Conservation (phyloP, 352 stramenopile genomes). For the Globisporangium rhizosaccharum region DNA sequence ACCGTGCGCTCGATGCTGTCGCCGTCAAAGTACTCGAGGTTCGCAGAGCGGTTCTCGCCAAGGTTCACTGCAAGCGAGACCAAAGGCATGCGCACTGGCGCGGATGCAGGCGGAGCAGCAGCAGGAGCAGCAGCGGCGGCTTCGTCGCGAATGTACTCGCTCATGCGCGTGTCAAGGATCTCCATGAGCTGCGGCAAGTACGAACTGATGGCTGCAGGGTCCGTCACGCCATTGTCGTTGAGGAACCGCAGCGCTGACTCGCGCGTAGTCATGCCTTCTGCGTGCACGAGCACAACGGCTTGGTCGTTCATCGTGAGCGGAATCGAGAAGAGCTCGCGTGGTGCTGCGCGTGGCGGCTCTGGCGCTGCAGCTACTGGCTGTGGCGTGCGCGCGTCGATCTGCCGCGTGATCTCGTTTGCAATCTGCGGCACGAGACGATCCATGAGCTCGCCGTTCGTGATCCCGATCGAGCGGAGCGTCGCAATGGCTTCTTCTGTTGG, state of each 20-base stretch:
- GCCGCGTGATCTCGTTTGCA: slow-evolving; percentile 47
- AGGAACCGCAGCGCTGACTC: slow-evolving; percentile 63
- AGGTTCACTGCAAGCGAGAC: slow-evolving; percentile 47
- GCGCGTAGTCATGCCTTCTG: slow-evolving; percentile 48
- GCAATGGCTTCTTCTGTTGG: slow-evolving; percentile 52
- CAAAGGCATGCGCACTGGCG: slow-evolving; percentile 22
- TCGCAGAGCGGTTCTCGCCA: slow-evolving; percentile 36
- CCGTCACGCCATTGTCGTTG: slow-evolving; percentile 46
- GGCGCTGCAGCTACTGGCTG: slow-evolving; percentile 1
- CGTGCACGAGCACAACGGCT: slow-evolving; percentile 47
- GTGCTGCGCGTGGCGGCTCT: not conserved
- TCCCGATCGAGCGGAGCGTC: slow-evolving; percentile 36
- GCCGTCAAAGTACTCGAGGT: slow-evolving; percentile 66
- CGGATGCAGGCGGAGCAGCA: slow-evolving; percentile 8
- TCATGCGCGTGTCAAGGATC: slow-evolving; percentile 50
- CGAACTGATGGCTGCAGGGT: slow-evolving; percentile 26
- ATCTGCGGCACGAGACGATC: slow-evolving; percentile 53
- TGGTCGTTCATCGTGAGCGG: slow-evolving; percentile 52
- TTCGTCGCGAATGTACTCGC: slow-evolving; percentile 38
- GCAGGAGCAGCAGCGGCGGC: slow-evolving; percentile 8
- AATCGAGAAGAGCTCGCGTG: slow-evolving; percentile 59
- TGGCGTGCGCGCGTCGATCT: slow-evolving; percentile 19
- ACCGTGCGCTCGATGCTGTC: slow-evolving; percentile 65
- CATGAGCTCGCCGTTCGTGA: slow-evolving; percentile 45
- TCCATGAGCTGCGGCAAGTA: slow-evolving; percentile 49